Conservation (phyloP, 2,329 filamentous ascomycete genomes). For the Trichoderma guizhouense region DNA sequence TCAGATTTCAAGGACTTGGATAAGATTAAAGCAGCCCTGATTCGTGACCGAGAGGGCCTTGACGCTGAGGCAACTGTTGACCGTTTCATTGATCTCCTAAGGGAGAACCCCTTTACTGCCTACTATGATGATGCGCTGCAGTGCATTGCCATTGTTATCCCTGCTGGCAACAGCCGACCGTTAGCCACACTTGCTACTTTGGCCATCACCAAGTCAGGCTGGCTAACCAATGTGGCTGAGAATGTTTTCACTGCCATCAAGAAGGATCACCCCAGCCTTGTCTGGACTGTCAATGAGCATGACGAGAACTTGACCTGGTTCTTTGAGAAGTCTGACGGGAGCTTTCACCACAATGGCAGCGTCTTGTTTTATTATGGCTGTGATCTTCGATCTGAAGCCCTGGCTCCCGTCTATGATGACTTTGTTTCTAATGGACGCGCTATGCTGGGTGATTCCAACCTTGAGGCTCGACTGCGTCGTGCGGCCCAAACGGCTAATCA, state of each 20-base stretch:
- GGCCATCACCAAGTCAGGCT: slow-evolving; percentile 89
- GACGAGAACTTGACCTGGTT: slow-evolving; percentile 99
- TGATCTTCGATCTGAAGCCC: slow-evolving; percentile 69
- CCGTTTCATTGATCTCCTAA: slow-evolving; percentile 76
- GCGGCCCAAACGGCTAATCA: slow-evolving; percentile 68
- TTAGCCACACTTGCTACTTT: slow-evolving; percentile 85
- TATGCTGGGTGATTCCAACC: slow-evolving; percentile 86
- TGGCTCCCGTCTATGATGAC: slow-evolving; percentile 78
- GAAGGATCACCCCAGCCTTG: slow-evolving; percentile 86
- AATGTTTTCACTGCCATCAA: slow-evolving; percentile 92
- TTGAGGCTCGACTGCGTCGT: slow-evolving; percentile 78
- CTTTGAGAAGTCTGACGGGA: slow-evolving; percentile 94
- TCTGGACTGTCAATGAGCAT: slow-evolving; percentile 94
- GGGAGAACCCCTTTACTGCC: slow-evolving; percentile 77
- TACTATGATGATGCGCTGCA: slow-evolving; percentile 96
- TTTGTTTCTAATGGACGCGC: slow-evolving; percentile 78
- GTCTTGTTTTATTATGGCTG: slow-evolving; percentile 97
- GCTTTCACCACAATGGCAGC: slow-evolving; percentile 77
- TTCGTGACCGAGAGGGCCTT: slow-evolving; percentile 76
- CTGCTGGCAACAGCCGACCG: slow-evolving; percentile 61
- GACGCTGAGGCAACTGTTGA: slow-evolving; percentile 83
- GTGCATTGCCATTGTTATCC: slow-evolving; percentile 83
- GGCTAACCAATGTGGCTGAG: slow-evolving; percentile 91
- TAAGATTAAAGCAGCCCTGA: slow-evolving; percentile 75
- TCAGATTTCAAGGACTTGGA: slow-evolving; percentile 72